Base-by-base conservation (phyloP, 2,329 filamentous ascomycete genomes). In the Coniochaeta ligniaria region DNA sequence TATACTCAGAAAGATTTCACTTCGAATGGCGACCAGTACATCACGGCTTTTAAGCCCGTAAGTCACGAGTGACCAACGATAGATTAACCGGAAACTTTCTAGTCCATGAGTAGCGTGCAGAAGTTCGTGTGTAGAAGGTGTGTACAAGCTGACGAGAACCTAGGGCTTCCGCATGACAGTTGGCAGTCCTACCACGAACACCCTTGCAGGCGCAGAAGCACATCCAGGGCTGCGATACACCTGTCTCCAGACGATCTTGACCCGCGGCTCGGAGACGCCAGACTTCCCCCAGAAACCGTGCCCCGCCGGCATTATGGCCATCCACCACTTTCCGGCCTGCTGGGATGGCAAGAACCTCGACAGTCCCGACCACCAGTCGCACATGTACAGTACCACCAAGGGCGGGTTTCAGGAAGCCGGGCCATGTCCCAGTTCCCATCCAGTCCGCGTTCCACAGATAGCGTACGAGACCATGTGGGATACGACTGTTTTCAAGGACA, bases 301-400 rank as follows among this genome's bases (percentile, higher is more conserved):
- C 57, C 56, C 60, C 11, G 60, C 57, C 24, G 60, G 60, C 50
- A 59, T 61, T 38, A 59, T 61, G 28, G 52, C 57, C 36, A 57
- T 61, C 9, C 60, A 57, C 57, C 60, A 61, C 26, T 58, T 61
- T 11, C 36, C 59, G 67, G 57, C 67, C 63, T 88, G 85, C 75
- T 88, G 85, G 85, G 78, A 88, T 62, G 85, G 85, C 35, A 73
- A 75, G 50, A 79, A 85, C 63, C 66, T 83, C 22, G 83, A 87
- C 67, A 77, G 78, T 6, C 56, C 73, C 1, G 75, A 85, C 69
- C 83, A 86, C 70, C 68, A 72, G 38, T 65, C 66, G 41, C 72
- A 75, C 63, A 73, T 76, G 58, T 72, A 75, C 57, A 78, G 74
- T 66, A 73, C 74, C 64, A 72, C 60, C 71, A 68, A 64, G 66